Percentiles rank a stretch among this genome's conserved stretches.
These are phyloP conservation scores for Boletus mariae DNA, from an alignment of 1,284 basidiomycete genomes.

Conservation along the genomic window DNA sequence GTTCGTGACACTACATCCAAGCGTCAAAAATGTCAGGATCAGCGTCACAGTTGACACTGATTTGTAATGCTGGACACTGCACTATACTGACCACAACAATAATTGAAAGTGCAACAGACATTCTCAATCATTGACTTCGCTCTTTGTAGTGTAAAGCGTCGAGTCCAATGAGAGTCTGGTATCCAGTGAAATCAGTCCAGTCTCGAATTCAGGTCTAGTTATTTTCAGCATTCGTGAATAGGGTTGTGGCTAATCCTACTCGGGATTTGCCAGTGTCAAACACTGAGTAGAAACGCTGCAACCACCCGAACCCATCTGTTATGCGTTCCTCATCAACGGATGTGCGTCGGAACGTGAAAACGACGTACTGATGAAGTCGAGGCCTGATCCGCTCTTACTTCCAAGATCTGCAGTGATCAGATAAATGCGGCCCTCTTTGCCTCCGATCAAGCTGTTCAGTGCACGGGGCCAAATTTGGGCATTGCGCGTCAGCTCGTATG, in stretches of 20 bases:
- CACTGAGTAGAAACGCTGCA: slow-evolving; percentile 34
- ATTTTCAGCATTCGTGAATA: slow-evolving; percentile 27
- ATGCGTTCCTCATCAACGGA: not conserved
- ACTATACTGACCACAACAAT: no score
- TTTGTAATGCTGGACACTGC: no score
- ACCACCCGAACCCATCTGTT: slow-evolving; percentile 33
- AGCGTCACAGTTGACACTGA: no score
- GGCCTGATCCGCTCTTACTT: slow-evolving; percentile 32
- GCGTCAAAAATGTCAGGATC: no score
- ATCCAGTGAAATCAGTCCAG: not conserved
- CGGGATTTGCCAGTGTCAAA: slow-evolving; percentile 29
- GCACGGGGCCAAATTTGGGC: slow-evolving; percentile 49
- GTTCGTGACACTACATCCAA: no score
- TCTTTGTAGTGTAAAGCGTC: no score
- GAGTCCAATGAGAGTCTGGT: no score
- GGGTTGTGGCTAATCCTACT: slow-evolving; percentile 35
- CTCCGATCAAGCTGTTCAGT: slow-evolving; percentile 40
- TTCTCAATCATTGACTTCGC: no score
- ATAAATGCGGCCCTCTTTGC: slow-evolving; percentile 10
- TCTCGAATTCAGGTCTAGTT: slow-evolving; percentile 20
- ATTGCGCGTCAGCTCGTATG: slow-evolving; percentile 44
- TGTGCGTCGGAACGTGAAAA: slow-evolving; percentile 21
- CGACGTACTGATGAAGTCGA: slow-evolving; percentile 32
- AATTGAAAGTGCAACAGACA: no score
- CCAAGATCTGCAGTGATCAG: slow-evolving; percentile 39